Conservation (phyloP, 768 basidiomycete genomes). For the Boletus sp. region DNA sequence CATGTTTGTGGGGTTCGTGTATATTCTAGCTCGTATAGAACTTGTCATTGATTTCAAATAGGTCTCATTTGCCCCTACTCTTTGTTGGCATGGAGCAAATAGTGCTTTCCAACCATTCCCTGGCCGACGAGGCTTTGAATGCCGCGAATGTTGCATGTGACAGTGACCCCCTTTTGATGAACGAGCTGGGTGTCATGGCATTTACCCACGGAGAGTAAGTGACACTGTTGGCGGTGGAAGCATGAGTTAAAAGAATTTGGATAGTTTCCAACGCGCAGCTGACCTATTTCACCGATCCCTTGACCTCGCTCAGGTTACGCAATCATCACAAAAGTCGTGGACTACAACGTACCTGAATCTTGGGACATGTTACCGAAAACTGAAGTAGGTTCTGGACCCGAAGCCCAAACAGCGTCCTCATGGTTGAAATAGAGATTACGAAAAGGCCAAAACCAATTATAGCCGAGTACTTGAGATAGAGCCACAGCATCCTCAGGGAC, state of each 20-base stretch:
- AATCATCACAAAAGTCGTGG: slow-evolving; percentile 85
- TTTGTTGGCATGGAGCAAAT: slow-evolving; percentile 99
- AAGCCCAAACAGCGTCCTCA: neutral
- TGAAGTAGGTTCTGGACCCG: slow-evolving; percentile 52
- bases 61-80: slow-evolving; percentile 92
- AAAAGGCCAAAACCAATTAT: slow-evolving; percentile 74
- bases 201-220: slow-evolving; percentile 83
- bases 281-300: slow-evolving; percentile 73
- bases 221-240: neutral
- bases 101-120: slow-evolving; percentile 71
- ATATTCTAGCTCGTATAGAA: neutral
- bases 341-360: slow-evolving; percentile 88
- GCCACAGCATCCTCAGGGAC: slow-evolving; percentile 76
- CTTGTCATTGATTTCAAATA: slow-evolving; percentile 33
- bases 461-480: slow-evolving; percentile 82
- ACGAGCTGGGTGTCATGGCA: slow-evolving; percentile 92
- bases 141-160: slow-evolving; percentile 82
- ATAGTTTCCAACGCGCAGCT: slow-evolving; percentile 72
- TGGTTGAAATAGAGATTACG: slow-evolving; percentile 40
- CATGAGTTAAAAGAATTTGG: slow-evolving; percentile 27
- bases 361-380: slow-evolving; percentile 83
- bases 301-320: slow-evolving; percentile 78
- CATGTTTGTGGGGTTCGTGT: slow-evolving; percentile 85
- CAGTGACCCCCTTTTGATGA: slow-evolving; percentile 84
- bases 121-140: slow-evolving; percentile 87